Base-by-base conservation (phyloP, 768 basidiomycete species). In the Amyloporia xantha region DNA sequence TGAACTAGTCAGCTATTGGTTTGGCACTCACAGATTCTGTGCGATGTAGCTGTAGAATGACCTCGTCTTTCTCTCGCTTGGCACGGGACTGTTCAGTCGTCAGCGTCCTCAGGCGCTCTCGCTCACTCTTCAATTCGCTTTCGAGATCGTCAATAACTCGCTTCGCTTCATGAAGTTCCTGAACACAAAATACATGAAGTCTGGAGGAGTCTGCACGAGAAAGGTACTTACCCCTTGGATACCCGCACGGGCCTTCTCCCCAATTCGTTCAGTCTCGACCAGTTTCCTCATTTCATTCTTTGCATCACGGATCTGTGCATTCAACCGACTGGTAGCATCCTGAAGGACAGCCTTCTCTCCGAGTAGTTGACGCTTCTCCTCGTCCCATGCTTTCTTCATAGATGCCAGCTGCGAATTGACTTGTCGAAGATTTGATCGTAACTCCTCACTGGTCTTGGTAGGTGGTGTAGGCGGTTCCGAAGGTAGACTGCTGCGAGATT, bases 151-250 rank as follows among this genome's bases (percentile, higher is more conserved):
- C 71, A 50, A 91, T 78, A 23, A 75, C 74, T 4, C 66, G 67
- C 56, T 77, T 84, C 5, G 87, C 85, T 44, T 70, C 76, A 41
- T 84, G 84, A 15, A 84, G 74, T 49, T 91, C 88, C 87, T 91
- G 53, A 37, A 39, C 37, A 47, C n/a, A 47, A 39, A 12, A 44
- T 41, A 7, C 15, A 33, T 7, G 30, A 7, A 7, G 30, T 17
- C 13, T 13, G 5, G 44, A 37, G 9, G 28, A 1, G 1, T 5
- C 33, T 12, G 26, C 41, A 19, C 11, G 12, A 23, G n/a, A 3
- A 15, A 24, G 23, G 11, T 6, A 62, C 74, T 56, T 62, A 86
- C 86, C 37, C 65, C 72, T 65, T 86, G 77, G 4, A 79, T 64
- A 45, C 73, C 74, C 26, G 66, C 72, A 49, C 70, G 74, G n/a